A percentile compares a stretch with the other conserved stretches of the same genome.
Conservation (phyloP, 2,329 filamentous ascomycete genomes). For the Blastomyces emzantsi region DNA sequence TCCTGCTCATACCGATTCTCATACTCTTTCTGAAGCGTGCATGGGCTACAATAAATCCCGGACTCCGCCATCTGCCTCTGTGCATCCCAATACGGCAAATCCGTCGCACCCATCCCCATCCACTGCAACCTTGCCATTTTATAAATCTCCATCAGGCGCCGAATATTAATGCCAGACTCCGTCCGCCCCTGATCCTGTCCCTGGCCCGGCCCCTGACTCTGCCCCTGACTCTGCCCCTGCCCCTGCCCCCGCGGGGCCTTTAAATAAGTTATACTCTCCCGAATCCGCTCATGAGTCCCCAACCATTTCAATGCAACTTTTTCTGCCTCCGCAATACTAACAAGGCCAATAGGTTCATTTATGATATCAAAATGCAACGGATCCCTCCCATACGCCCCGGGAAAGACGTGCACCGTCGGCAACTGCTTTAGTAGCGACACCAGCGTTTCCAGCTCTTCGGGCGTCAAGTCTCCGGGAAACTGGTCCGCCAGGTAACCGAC, state of each 20-base stretch:
- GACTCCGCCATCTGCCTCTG: conserved; percentile 2
- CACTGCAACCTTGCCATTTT: not conserved
- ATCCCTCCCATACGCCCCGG: not conserved
- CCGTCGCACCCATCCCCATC: conserved; percentile 5
- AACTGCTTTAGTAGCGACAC: not conserved
- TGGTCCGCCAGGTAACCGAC: not conserved
- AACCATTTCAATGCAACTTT: not conserved
- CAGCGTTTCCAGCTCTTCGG: not conserved
- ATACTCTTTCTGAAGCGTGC: not conserved
- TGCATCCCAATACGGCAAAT: conserved; percentile 8
- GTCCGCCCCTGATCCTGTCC: not conserved
- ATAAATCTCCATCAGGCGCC: not conserved
- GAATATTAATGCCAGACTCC: not conserved
- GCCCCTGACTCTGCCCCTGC: not conserved
- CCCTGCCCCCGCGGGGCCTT: not conserved
- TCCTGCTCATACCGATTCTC: not conserved
- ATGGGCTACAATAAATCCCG: conserved; percentile 7
- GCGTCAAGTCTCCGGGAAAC: not conserved
- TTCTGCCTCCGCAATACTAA: conserved; percentile 5
- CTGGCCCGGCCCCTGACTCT: not conserved
- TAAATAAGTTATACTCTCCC: not conserved
- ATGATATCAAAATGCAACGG: not conserved
- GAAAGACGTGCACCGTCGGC: not conserved
- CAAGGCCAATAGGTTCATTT: not conserved
- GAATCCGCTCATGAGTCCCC: not conserved